A percentile compares a stretch with the other conserved stretches of the same genome.
These are phyloP conservation scores for Rubus idaeus DNA, from an alignment of 306 rosid species.

Conservation along the genomic window DNA sequence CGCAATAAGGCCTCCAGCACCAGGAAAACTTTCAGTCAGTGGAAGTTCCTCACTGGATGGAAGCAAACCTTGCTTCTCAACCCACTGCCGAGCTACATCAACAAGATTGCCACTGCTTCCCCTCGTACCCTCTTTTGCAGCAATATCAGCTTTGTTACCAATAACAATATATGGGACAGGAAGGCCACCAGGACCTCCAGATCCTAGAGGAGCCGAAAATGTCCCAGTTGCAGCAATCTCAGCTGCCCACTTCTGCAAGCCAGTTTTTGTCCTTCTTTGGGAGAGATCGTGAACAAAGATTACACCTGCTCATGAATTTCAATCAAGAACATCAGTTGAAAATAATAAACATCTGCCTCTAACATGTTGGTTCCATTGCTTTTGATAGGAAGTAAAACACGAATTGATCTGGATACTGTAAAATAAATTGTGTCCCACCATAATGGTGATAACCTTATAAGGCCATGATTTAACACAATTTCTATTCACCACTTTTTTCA, in stretches of 20 bases:
- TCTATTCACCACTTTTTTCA: not conserved
- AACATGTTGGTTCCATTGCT: slow-evolving; percentile 12
- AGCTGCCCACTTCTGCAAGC: slow-evolving; percentile 94
- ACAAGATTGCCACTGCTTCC: slow-evolving; percentile 98
- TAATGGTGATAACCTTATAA: not conserved
- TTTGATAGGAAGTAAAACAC: slow-evolving; percentile 7
- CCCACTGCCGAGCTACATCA: slow-evolving; percentile 99
- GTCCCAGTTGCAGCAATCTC: slow-evolving; percentile 89
- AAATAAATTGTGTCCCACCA: not conserved
- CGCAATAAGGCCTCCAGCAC: slow-evolving; percentile 74
- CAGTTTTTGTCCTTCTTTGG: slow-evolving; percentile 87
- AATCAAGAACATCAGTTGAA: slow-evolving; percentile 22
- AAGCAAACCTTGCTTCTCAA: slow-evolving; percentile 97
- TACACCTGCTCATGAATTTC: slow-evolving; percentile 67
- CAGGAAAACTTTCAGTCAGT: slow-evolving; percentile 88
- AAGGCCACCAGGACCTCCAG: slow-evolving; percentile 95
- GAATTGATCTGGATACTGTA: not conserved
- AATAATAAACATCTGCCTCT: slow-evolving; percentile 17
- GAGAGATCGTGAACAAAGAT: slow-evolving; percentile 99
- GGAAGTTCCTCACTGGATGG: slow-evolving; percentile 98
- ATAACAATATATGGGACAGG: slow-evolving; percentile 89
- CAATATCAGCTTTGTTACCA: slow-evolving; percentile 95
- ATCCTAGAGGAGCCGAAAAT: slow-evolving; percentile 93
- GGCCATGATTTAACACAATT: not conserved
- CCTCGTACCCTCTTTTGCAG: slow-evolving; percentile 84